Evolutionary conservation across 257 asterid species (phyloP).

Genomic region (Lithospermum erythrorhizon): DNA sequence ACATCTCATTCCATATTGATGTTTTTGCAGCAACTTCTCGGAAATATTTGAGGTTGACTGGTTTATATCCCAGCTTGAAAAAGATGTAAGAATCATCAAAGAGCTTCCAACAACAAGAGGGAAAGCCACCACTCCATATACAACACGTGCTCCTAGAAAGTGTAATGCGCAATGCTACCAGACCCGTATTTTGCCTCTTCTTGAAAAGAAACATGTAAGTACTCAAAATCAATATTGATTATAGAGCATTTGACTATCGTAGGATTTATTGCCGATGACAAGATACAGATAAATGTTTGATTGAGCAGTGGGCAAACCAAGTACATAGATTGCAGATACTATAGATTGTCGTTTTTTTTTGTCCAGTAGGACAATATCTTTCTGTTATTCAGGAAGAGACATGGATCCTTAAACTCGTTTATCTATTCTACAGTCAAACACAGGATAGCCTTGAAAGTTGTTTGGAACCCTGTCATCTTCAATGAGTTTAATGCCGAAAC

Average conservation of each 20-base stretch:
- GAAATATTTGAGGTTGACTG: slow-evolving; percentile 55
- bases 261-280: background rate
- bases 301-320: background rate
- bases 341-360: background rate
- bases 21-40: slow-evolving; percentile 59
- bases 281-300: background rate
- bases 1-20: background rate
- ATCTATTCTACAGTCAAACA: background rate
- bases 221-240: background rate
- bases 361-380: background rate
- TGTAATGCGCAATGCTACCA: slow-evolving; percentile 47
- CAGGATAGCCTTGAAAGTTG: too few relatives aligned
- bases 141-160: slow-evolving; percentile 59
- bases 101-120: slow-evolving; percentile 40
- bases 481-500: too few relatives aligned
- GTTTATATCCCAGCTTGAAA: slow-evolving; percentile 36
- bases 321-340: background rate
- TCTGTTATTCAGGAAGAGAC: background rate
- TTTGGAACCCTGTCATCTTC: too few relatives aligned
- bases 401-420: background rate
- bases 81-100: slow-evolving; percentile 41
- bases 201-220: slow-evolving; percentile 44
- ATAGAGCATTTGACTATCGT: background rate
- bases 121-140: slow-evolving; percentile 22
- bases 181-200: slow-evolving; percentile 55